phyloP scores from a whole-genome alignment of 176 grass and related monocot genomes.

The Saccharum spontaneum region DNA sequence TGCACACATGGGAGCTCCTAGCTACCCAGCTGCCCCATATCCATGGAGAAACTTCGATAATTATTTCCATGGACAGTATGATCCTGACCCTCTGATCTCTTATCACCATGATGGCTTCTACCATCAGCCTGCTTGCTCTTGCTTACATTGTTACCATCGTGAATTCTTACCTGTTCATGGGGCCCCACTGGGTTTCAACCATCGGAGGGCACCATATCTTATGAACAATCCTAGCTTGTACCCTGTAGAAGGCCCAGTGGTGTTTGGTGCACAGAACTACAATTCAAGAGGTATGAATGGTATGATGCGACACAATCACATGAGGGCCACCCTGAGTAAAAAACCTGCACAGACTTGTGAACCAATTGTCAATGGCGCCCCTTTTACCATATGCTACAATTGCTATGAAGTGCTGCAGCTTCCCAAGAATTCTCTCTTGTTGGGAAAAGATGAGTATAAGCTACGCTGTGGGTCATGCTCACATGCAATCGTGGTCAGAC shows the following conservation, averaged over 20 bases:
- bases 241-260: slow-evolving; percentile 28
- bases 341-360: slow-evolving; percentile 58
- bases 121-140: slow-evolving; percentile 88
- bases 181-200: slow-evolving; percentile 49
- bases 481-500: slow-evolving; percentile 58
- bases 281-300: slow-evolving; percentile 48
- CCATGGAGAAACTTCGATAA: slow-evolving; percentile 58
- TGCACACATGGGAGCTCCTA: slow-evolving; percentile 50
- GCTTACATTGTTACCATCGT: slow-evolving; percentile 69
- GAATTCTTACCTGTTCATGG: slow-evolving; percentile 62
- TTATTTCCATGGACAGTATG: slow-evolving; percentile 65
- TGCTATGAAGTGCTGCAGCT: slow-evolving; percentile 90
- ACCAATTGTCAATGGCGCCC: slow-evolving; percentile 74
- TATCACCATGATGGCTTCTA: slow-evolving; percentile 96
- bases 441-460: slow-evolving; percentile 66
- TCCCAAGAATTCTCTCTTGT: slow-evolving; percentile 49
- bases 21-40: slow-evolving; percentile 56
- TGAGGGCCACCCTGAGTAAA: slow-evolving; percentile 54
- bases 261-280: slow-evolving; percentile 45
- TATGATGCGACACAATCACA: slow-evolving; percentile 34
- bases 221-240: slow-evolving; percentile 41
- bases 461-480: slow-evolving; percentile 83
- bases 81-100: slow-evolving; percentile 74
- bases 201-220: slow-evolving; percentile 48
- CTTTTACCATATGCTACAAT: slow-evolving; percentile 88